These are phyloP conservation scores for Xylaria venustula DNA, from an alignment of 495 filamentous ascomycete genomes.

Conservation along the genomic window DNA sequence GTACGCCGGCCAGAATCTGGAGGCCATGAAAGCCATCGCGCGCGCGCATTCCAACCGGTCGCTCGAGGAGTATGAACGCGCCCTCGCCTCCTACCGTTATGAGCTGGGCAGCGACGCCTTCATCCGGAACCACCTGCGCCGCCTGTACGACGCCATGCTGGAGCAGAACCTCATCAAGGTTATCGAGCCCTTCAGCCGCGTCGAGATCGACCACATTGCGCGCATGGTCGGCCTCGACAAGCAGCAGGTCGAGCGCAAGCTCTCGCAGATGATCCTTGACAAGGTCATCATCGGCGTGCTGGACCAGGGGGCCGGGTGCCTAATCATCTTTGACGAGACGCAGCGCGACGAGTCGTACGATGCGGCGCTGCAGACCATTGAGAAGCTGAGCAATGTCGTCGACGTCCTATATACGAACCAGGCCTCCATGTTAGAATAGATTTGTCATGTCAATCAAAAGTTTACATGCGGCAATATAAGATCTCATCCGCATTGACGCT, in stretches of 20 bases:
- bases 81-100: slow-evolving; percentile 81
- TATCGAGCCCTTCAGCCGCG: slow-evolving; percentile 95
- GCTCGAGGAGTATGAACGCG: slow-evolving; percentile 93
- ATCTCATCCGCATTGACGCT: not conserved
- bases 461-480: not conserved
- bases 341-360: slow-evolving; percentile 92
- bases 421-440: slow-evolving; percentile 87
- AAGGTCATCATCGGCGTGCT: slow-evolving; percentile 97
- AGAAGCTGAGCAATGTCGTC: slow-evolving; percentile 95
- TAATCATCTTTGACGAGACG: slow-evolving; percentile 95
- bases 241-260: slow-evolving; percentile 94
- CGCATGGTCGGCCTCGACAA: slow-evolving; percentile 96
- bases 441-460: no score
- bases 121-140: slow-evolving; percentile 89
- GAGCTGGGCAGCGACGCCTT: slow-evolving; percentile 91
- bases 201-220: slow-evolving; percentile 94
- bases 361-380: slow-evolving; percentile 89
- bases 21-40: slow-evolving; percentile 98
- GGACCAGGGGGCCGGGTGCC: slow-evolving; percentile 94
- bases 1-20: slow-evolving; percentile 89
- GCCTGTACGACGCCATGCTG: slow-evolving; percentile 95
- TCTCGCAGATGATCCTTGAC: slow-evolving; percentile 98
- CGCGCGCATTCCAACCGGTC: slow-evolving; percentile 91
- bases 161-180: slow-evolving; percentile 99
- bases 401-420: slow-evolving; percentile 98